phyloP scores from a whole-genome alignment of 345 rosid genomes.

The Eucalyptus polyanthemos region DNA sequence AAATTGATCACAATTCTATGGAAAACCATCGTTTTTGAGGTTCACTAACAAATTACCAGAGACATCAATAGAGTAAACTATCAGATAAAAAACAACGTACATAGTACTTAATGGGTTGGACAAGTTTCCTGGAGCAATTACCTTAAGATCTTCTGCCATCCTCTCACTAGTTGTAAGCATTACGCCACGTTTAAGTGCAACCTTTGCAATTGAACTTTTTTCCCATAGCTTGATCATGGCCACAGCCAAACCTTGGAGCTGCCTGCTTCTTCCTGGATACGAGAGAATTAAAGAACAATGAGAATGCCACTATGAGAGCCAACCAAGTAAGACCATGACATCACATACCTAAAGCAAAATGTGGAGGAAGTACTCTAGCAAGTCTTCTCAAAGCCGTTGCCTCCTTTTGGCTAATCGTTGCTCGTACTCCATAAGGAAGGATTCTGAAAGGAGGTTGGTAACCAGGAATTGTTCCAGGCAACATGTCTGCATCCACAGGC shows the following conservation, averaged over 20 bases:
- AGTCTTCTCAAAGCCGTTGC: conserved; percentile 72
- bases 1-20: neutral
- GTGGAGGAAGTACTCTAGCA: conserved; percentile 87
- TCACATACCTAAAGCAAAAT: conserved; percentile 75
- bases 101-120: neutral
- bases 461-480: conserved; percentile 69
- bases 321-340: neutral
- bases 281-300: neutral
- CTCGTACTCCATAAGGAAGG: conserved; percentile 86
- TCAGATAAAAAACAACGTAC: neutral
- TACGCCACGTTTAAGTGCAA: conserved; percentile 89
- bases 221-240: conserved; percentile 88
- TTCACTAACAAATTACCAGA: neutral
- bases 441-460: conserved; percentile 82
- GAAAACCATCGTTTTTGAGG: neutral
- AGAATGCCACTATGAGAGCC: neutral
- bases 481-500: conserved; percentile 95
- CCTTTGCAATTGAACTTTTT: conserved; percentile 68
- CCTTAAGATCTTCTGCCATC: conserved; percentile 98
- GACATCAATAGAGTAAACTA: neutral
- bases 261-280: conserved; percentile 78
- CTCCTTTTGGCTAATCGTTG: conserved; percentile 49
- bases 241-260: conserved; percentile 81
- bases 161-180: conserved; percentile 90
- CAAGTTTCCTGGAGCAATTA: conserved; percentile 1